Conservation (phyloP, 345 rosid species). For the Linum tenue region DNA sequence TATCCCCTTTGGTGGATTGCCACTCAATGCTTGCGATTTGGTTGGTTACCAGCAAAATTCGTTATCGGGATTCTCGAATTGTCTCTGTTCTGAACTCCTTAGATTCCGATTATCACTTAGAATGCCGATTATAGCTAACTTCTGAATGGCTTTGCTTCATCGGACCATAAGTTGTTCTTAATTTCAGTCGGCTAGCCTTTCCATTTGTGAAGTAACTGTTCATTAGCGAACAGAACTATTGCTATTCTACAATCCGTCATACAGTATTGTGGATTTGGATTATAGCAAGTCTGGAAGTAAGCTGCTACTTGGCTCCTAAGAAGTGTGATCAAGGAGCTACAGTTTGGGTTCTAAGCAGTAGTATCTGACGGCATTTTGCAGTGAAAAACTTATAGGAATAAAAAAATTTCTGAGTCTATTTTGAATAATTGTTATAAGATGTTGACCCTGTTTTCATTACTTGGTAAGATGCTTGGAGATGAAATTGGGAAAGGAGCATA, state of each 20-base stretch:
- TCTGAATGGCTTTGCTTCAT: background rate
- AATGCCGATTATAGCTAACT: background rate
- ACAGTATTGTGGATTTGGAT: background rate
- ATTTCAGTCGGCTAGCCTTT: background rate
- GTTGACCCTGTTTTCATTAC: background rate
- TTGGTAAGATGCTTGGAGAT: conserved; percentile 87
- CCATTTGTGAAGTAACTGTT: background rate
- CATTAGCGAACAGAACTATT: background rate
- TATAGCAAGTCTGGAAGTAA: background rate
- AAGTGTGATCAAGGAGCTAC: background rate
- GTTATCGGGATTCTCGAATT: background rate
- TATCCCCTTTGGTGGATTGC: background rate
- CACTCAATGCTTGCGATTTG: background rate
- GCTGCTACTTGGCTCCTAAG: background rate
- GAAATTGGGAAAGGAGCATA: conserved; percentile 99
- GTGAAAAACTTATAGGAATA: background rate
- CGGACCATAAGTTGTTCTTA: background rate
- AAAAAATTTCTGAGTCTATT: no score
- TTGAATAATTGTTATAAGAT: background rate
- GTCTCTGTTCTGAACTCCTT: background rate
- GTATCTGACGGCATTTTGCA: background rate
- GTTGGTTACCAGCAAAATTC: background rate
- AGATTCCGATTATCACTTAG: background rate
- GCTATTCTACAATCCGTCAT: background rate
- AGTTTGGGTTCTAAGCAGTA: background rate